A percentile compares a stretch with the other conserved stretches of the same genome.
These are phyloP conservation scores for Oryza meyeriana DNA, from an alignment of 176 grass and related monocot species.

Conservation along the genomic window DNA sequence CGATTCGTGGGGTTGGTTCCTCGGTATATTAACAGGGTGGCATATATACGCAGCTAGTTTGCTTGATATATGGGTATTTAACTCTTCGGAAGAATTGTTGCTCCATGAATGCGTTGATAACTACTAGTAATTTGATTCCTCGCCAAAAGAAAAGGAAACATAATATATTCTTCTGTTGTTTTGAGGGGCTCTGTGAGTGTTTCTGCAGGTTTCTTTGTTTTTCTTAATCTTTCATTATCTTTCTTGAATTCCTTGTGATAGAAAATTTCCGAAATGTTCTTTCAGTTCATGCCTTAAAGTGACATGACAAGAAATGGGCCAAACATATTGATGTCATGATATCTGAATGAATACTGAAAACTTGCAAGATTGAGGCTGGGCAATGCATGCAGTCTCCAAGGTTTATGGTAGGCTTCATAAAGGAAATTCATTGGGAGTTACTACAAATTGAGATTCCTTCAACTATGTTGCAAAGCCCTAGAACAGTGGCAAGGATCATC, in stretches of 20 bases:
- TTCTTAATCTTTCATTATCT: neutral
- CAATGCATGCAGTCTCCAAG: too few species aligned
- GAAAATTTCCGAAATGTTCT: neutral
- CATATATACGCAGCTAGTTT: neutral
- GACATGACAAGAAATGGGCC: neutral
- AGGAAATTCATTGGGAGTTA: too few species aligned
- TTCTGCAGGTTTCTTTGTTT: neutral
- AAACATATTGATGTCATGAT: neutral
- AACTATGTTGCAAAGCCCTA: neutral
- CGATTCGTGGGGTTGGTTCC: neutral
- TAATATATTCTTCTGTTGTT: neutral
- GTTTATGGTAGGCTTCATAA: too few species aligned
- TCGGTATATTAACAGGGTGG: neutral
- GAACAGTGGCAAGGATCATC: too few species aligned
- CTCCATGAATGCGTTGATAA: neutral
- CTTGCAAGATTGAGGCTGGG: too few species aligned
- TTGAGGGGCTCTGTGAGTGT: neutral
- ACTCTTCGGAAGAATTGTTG: neutral
- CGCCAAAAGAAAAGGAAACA: neutral
- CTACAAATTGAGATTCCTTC: too few species aligned
- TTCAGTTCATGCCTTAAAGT: neutral
- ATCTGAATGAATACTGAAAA: too few species aligned
- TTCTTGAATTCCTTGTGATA: neutral
- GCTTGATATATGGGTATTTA: neutral
- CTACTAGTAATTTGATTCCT: neutral